A percentile compares a stretch with the other conserved stretches of the same genome.
phyloP scores from a whole-genome alignment of 2,329 filamentous ascomycete species.

The Nemania sp. region DNA sequence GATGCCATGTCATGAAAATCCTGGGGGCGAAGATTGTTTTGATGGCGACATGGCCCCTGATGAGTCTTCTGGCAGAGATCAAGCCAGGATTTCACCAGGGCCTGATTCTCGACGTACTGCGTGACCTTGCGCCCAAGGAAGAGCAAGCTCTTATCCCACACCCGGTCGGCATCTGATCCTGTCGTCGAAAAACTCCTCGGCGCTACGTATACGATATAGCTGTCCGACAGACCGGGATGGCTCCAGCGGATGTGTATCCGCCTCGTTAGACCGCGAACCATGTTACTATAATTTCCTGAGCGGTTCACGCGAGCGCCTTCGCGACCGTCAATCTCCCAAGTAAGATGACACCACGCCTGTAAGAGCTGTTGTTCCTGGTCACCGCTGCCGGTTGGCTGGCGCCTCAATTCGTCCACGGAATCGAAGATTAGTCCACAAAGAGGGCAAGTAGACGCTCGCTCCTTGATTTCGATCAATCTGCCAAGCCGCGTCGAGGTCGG shows the following conservation, averaged over 20 bases:
- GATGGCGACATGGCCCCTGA: too few species aligned
- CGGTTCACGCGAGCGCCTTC: constrained; percentile 6
- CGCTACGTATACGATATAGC: constrained; percentile 12
- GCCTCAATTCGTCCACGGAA: not conserved
- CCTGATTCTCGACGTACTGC: constrained; percentile 17
- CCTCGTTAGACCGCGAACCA: constrained; percentile 10
- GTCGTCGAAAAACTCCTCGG: too few species aligned
- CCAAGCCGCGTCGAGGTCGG: constrained; percentile 6
- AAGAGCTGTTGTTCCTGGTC: constrained; percentile 6
- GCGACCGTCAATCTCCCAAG: constrained; percentile 15
- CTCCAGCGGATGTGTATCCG: constrained; percentile 18
- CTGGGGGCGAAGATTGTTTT: too few species aligned
- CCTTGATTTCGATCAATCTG: not conserved
- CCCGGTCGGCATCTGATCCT: too few species aligned
- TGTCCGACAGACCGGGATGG: constrained; percentile 8
- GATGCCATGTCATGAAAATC: too few species aligned
- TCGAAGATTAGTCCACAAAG: constrained; percentile 10
- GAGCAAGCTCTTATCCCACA: too few species aligned
- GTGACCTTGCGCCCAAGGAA: constrained; percentile 18
- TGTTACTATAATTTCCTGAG: not conserved
- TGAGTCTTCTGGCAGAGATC: too few species aligned
- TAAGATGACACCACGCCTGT: constrained; percentile 8
- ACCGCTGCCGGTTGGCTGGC: not conserved
- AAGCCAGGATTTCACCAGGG: constrained; percentile 16
- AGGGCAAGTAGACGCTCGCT: not conserved